Conservation (phyloP, 2,329 filamentous ascomycete species). For the Paecilomyces dactylethromorphus region DNA sequence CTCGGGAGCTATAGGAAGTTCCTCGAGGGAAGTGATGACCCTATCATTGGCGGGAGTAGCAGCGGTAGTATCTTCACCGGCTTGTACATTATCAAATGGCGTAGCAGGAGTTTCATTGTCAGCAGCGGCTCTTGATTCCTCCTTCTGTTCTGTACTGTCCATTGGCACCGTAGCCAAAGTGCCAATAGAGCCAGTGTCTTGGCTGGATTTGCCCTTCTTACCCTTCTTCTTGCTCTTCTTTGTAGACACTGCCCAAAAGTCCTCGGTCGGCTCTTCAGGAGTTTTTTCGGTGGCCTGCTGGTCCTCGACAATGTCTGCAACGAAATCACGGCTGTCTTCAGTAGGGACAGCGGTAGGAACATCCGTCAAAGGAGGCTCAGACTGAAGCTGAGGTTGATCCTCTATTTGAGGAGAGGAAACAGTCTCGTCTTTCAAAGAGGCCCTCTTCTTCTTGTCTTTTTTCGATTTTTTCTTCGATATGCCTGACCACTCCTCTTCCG, state of each 20-base stretch:
- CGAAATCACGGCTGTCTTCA: background rate
- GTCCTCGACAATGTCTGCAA: background rate
- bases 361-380: background rate
- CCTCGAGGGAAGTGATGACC: background rate
- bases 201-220: conserved; percentile 3
- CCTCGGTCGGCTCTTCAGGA: conserved; percentile 4
- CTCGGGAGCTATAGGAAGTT: background rate
- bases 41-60: background rate
- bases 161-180: background rate
- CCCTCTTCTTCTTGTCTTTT: conserved; percentile 7
- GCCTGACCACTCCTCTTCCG: conserved; percentile 1
- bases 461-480: conserved; percentile 18
- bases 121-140: background rate
- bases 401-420: background rate
- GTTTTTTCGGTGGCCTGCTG: background rate
- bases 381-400: too few relatives aligned
- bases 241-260: conserved; percentile 7
- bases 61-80: background rate
- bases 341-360: background rate
- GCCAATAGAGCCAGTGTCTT: background rate
- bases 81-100: background rate
- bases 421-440: background rate
- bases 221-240: conserved; percentile 18
- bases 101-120: background rate
- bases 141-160: background rate